Percentiles rank a stretch among this genome's conserved stretches.
Conservation (phyloP, 2,329 filamentous ascomycete genomes). For the Pseudogymnoascus sp. region DNA sequence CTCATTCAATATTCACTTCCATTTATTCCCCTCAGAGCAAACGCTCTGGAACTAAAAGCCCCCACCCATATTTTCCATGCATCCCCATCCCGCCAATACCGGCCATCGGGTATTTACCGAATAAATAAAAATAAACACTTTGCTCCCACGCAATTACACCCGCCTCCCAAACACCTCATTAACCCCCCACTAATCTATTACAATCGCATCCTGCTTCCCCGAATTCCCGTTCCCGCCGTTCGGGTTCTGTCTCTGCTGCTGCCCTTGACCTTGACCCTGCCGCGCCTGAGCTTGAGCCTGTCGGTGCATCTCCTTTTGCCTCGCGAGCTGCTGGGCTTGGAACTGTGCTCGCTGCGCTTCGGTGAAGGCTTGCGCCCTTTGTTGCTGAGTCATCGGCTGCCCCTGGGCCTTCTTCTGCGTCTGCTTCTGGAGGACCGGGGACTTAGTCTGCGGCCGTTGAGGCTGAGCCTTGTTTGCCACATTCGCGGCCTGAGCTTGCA, state of each 20-base stretch:
- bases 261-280: not conserved
- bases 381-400: not conserved
- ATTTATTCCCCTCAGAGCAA: conserved; percentile 1
- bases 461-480: not conserved
- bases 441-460: not conserved
- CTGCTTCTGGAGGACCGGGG: not conserved
- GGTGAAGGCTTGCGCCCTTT: not conserved
- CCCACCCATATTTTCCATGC: conserved; percentile 7
- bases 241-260: not conserved
- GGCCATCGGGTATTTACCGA: conserved; percentile 6
- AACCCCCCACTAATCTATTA: not conserved
- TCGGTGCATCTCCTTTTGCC: conserved; percentile 2
- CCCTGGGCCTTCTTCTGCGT: not conserved
- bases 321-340: not conserved
- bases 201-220: conserved; percentile 3
- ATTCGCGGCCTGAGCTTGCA: not conserved
- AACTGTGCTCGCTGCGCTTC: not conserved
- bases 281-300: not conserved
- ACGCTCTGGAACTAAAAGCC: conserved; percentile 4
- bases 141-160: not conserved
- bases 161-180: conserved; percentile 3
- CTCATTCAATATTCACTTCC: conserved; percentile 1
- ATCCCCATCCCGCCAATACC: conserved; percentile 1
- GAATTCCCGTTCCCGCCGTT: not conserved
- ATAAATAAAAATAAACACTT: not conserved